These are phyloP conservation scores for Boletus reticuloceps DNA, from an alignment of 768 basidiomycete species.

Conservation along the genomic window DNA sequence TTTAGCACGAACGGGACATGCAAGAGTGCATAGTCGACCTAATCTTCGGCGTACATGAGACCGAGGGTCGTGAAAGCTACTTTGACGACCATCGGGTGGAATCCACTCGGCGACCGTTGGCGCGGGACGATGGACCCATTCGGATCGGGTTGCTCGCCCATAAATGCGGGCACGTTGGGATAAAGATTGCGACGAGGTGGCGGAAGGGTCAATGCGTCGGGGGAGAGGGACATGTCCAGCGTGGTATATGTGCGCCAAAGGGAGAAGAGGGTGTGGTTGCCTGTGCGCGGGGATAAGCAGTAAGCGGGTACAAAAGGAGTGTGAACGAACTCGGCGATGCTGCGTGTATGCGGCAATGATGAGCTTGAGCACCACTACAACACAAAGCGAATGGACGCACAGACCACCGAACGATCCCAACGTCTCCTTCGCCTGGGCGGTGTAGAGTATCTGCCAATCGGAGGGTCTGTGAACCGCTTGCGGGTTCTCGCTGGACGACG, in stretches of 20 bases:
- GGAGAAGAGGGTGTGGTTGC: constrained; percentile 70
- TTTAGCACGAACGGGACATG: constrained; percentile 75
- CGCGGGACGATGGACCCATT: constrained; percentile 31
- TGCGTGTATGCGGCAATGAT: constrained; percentile 19
- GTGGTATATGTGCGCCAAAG: constrained; percentile 76
- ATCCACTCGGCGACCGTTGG: constrained; percentile 54
- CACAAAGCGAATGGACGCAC: constrained; percentile 31
- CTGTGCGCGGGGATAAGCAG: constrained; percentile 23
- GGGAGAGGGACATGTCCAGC: constrained; percentile 46
- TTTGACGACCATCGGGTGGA: constrained; percentile 72
- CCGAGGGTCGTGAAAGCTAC: constrained; percentile 71
- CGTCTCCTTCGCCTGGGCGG: constrained; percentile 42
- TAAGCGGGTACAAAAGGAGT: neutral
- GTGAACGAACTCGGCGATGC: constrained; percentile 47
- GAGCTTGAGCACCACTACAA: neutral
- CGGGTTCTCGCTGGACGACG: constrained; percentile 35
- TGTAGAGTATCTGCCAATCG: constrained; percentile 63
- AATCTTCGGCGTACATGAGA: constrained; percentile 70
- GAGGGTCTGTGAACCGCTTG: constrained; percentile 41
- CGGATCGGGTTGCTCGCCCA: constrained; percentile 38
- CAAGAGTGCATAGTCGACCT: constrained; percentile 70
- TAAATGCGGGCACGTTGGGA: constrained; percentile 63
- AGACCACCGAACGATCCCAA: constrained; percentile 55
- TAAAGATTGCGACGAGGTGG: constrained; percentile 74
- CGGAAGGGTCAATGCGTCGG: constrained; percentile 51